Evolutionary conservation across 1,139 yeast species (phyloP).

Genomic region (Ogataea hybrid): DNA sequence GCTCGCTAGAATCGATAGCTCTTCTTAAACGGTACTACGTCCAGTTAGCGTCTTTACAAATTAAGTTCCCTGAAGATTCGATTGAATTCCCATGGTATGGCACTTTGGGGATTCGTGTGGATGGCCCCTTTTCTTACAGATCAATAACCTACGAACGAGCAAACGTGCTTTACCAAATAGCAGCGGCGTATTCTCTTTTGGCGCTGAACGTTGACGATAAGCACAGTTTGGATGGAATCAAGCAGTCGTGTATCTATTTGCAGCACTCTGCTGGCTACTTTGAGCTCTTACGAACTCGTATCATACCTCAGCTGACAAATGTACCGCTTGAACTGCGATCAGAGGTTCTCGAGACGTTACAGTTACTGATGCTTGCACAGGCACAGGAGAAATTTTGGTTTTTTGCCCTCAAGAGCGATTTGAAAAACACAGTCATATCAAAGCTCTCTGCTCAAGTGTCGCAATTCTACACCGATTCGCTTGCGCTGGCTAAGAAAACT

Average conservation of each 20-base stretch:
- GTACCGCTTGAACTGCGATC: slow-evolving; percentile 44
- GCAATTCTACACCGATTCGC: slow-evolving; percentile 51
- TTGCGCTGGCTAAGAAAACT: slow-evolving; percentile 44
- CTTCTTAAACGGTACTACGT: slow-evolving; percentile 36
- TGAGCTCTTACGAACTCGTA: slow-evolving; percentile 33
- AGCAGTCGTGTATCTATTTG: slow-evolving; percentile 59
- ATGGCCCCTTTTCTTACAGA: slow-evolving; percentile 42
- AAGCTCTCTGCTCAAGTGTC: slow-evolving; percentile 65
- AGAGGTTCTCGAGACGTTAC: slow-evolving; percentile 42
- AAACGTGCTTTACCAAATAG: slow-evolving; percentile 69
- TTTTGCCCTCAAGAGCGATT: slow-evolving; percentile 55
- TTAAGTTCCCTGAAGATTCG: slow-evolving; percentile 43
- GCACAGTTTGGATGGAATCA: slow-evolving; percentile 53
- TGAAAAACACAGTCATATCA: slow-evolving; percentile 62
- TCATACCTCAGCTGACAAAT: slow-evolving; percentile 13
- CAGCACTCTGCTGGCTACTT: slow-evolving; percentile 75
- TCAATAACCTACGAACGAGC: slow-evolving; percentile 58
- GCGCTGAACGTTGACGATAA: slow-evolving; percentile 44
- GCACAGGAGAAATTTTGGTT: slow-evolving; percentile 90
- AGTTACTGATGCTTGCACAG: slow-evolving; percentile 66
- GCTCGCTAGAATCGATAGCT: slow-evolving; percentile 19
- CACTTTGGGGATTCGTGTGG: slow-evolving; percentile 55
- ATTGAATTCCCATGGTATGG: slow-evolving; percentile 70
- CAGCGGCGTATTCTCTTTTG: slow-evolving; percentile 56
- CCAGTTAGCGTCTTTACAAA: slow-evolving; percentile 33